Base-by-base conservation (phyloP, 1,139 yeast species). In the Saccharomyces uvarum region DNA sequence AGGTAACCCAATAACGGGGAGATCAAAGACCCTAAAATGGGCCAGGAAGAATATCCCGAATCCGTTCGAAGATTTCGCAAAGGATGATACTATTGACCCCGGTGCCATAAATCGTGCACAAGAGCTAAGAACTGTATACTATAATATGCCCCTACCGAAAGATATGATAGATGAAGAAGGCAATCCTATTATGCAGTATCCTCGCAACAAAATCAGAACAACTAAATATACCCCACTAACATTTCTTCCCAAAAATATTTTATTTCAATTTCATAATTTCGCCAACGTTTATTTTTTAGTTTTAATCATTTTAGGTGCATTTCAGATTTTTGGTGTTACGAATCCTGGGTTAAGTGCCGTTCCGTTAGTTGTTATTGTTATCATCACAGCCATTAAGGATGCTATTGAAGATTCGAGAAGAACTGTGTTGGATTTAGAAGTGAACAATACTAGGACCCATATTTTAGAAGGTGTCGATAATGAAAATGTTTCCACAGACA, bases 401-500 rank as follows among this genome's bases (percentile, higher is more conserved):
- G 97, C 96, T 0, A 77, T 93, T 59, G 99, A 93, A 71, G 99
- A 93, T 72, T 91, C 89, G 56, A 80, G 95, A 63, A 81, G 99
- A 69, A 84, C 89, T 0, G 73, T 80, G 2, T 77, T 86, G 61
- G 99, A 93, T 71, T 73, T 83, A 61, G 96, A 91, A 65, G 82
- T 93, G 61, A 93, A 93, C 69, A 91, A 93, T 68, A 86, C 91
- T 7, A 82, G 87, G 16, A 88, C 96, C 1, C 95, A 88, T 69
- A 77, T 88, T 53, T 73, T 93, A 47, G 71, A 74, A 47, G 93
- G 96, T 31, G 71, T 88, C 57, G 75, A 77, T 47, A 93, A 93
- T 70, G 81, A 80, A 33, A 93, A 93, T 67, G 89, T 86, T n/a
- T 74, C 80, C n/a, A 84, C 79, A 50, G 71, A 85, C 58, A 76